Base-by-base conservation (phyloP, 495 filamentous ascomycete genomes). In the Acidiella bohemica region DNA sequence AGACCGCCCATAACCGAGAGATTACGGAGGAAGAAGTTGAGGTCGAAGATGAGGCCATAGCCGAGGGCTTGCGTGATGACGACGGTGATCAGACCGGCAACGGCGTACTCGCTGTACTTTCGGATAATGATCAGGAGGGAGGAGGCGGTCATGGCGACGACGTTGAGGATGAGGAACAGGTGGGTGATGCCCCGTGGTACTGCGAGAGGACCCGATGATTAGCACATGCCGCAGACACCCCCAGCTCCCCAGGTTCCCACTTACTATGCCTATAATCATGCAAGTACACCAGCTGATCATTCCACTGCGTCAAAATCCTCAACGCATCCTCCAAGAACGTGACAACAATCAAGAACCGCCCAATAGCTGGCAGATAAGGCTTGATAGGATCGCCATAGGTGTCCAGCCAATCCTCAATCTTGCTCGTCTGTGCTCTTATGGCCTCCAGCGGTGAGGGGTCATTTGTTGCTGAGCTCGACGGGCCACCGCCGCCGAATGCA, bases 21-120 rank as follows among this genome's bases (percentile, higher is more conserved):
- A 57, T 97, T 97, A 60, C 90, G 88, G 46, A 97, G 81, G 77
- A 97, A 97, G 70, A 97, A 97, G 71, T 97, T 97, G 53, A 95
- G 73, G 62, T 97, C 92, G 64, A 96, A 97, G 64, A 97, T 95
- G 24, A 97, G 76, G 28, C 90, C 90, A 56, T 97, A 97, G 49
- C 90, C 90, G 19, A 97, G 73, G 21, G 88, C 90, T 65, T 97
- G 90, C n/a, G 85, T 84, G 46, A 97, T 60, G 21, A 97, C 90
- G 22, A 97, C 90, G 35, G 64, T 80, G 47, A 94, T 74, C 43
- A 97, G 77, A 47, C 90, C 90, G 36, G 67, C 74, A 39, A 97
- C 92, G 42, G 87, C 90, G 60, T 82, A 84, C 56, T 93, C 87
- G 42, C 82, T 84, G 66, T 90, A 71, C 61, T 82, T 87, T 60